phyloP scores from a whole-genome alignment of 1,284 basidiomycete genomes.

The Trichosporon asahii region DNA sequence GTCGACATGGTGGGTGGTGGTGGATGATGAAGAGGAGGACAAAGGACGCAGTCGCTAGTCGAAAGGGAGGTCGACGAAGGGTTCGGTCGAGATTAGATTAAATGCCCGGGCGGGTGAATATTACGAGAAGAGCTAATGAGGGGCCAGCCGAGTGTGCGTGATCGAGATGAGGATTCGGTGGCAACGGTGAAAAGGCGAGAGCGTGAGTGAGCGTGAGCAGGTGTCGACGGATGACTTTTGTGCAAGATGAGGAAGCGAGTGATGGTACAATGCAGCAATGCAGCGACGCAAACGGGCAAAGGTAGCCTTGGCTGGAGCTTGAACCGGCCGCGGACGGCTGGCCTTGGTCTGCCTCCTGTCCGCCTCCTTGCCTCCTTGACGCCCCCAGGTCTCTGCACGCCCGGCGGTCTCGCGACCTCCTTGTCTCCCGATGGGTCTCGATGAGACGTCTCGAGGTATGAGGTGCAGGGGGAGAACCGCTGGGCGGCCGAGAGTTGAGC shows the following conservation, averaged over 20 bases:
- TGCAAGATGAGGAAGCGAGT: not conserved
- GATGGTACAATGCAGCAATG: slow-evolving; percentile 5
- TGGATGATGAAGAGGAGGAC: slow-evolving; percentile 1
- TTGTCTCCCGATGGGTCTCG: not conserved
- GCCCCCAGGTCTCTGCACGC: not conserved
- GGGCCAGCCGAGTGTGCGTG: not conserved
- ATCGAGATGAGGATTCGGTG: not conserved
- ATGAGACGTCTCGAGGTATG: not conserved
- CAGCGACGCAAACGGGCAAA: not conserved
- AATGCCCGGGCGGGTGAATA: not conserved
- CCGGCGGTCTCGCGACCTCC: not conserved
- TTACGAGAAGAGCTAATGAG: not conserved
- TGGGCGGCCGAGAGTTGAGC: not conserved
- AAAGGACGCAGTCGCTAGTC: not conserved
- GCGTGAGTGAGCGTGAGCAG: not conserved
- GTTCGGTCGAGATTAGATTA: not conserved
- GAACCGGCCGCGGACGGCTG: not conserved
- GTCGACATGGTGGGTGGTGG: not conserved
- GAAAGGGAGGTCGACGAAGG: not conserved
- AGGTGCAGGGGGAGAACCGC: not conserved
- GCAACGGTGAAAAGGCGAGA: not conserved
- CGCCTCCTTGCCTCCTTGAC: not conserved
- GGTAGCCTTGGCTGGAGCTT: not conserved
- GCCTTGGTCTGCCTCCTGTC: not conserved
- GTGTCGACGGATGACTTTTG: not conserved